A percentile compares a stretch with the other conserved stretches of the same genome.
These are phyloP conservation scores for Castanospermum australe DNA, from an alignment of 306 rosid species.

Conservation along the genomic window DNA sequence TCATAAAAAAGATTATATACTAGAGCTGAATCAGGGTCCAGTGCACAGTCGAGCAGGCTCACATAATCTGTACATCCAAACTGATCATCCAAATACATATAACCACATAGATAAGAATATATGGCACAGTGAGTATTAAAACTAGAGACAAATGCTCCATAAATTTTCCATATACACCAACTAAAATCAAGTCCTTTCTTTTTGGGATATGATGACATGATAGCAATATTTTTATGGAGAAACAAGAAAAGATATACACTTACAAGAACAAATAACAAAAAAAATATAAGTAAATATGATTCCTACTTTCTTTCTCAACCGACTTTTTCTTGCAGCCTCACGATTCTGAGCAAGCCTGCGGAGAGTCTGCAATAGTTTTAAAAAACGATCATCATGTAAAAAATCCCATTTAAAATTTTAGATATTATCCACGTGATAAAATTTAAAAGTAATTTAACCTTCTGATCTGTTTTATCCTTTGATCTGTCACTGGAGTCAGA, in stretches of 20 bases:
- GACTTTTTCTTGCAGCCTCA: constrained; percentile 98
- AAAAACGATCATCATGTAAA: constrained; percentile 14
- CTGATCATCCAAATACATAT: neutral
- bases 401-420: constrained; percentile 10
- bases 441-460: constrained; percentile 51
- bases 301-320: constrained; percentile 87
- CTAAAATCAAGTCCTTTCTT: neutral
- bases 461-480: constrained; percentile 90
- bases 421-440: neutral
- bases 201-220: neutral
- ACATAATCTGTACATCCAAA: neutral
- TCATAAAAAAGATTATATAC: neutral
- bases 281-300: neutral
- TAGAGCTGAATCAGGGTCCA: neutral
- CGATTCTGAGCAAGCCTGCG: constrained; percentile 99
- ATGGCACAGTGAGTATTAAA: neutral
- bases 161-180: neutral
- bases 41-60: neutral
- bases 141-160: neutral
- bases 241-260: neutral
- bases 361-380: constrained; percentile 63
- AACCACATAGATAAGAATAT: neutral
- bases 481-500: constrained; percentile 95
- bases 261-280: neutral
- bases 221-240: neutral